phyloP scores from a whole-genome alignment of 2,329 filamentous ascomycete genomes.

The Mycocentrospora acerina region DNA sequence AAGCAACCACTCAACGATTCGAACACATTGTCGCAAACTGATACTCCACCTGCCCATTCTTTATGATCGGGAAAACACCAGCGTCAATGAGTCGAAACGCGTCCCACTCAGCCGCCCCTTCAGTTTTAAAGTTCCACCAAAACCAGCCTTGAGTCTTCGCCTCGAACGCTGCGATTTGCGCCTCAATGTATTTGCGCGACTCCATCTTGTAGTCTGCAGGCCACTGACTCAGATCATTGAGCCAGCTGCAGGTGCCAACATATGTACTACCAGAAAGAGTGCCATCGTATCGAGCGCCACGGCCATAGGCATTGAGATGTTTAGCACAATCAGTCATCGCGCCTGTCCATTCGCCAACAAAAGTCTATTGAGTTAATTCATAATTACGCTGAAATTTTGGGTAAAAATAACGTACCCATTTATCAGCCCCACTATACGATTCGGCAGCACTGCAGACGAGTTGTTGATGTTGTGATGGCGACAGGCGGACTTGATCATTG shows the following conservation, averaged over 20 bases:
- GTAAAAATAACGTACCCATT: conserved; percentile 52
- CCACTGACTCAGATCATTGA: conserved; percentile 54
- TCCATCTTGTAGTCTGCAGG: conserved; percentile 48
- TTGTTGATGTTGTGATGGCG: conserved; percentile 56
- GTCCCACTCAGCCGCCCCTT: conserved; percentile 56
- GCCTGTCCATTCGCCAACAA: conserved; percentile 69
- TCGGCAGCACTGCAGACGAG: conserved; percentile 57
- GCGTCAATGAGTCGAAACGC: conserved; percentile 51
- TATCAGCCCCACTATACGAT: conserved; percentile 56
- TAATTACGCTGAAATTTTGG: neutral
- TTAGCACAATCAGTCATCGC: conserved; percentile 64
- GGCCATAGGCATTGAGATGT: conserved; percentile 56
- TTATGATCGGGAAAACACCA: conserved; percentile 51
- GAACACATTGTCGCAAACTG: conserved; percentile 23
- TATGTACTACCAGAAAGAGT: conserved; percentile 50
- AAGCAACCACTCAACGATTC: conserved; percentile 1
- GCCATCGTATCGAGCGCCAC: conserved; percentile 63
- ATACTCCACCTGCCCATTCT: conserved; percentile 21
- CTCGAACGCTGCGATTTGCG: conserved; percentile 57
- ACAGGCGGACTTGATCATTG: conserved; percentile 51
- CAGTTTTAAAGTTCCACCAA: conserved; percentile 63
- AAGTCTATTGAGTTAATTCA: conserved; percentile 10
- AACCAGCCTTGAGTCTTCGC: conserved; percentile 55
- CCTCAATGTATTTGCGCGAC: conserved; percentile 55
- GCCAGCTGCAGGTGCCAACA: conserved; percentile 58